Base-by-base conservation (phyloP, 495 filamentous ascomycete species). In the Corynascus novoguineensis region DNA sequence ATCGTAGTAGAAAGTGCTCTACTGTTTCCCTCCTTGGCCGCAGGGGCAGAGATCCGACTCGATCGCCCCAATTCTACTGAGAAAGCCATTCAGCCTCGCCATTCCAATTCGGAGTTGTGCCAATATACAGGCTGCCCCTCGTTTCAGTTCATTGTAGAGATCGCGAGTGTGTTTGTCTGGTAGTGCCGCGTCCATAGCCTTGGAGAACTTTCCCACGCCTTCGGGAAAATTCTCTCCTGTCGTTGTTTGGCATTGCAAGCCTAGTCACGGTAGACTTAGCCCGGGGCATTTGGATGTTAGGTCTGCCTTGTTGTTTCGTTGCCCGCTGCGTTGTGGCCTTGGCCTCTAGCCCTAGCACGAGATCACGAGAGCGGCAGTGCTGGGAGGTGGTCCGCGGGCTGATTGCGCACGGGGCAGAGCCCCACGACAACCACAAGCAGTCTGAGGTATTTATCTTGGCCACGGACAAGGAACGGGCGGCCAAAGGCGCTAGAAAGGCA, bases 71-170 rank as follows among this genome's bases (percentile, higher is more conserved):
- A 73, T 71, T 42, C 58, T 53, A 50, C 62, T 49, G 35, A 72
- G 60, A 62, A 69, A 72, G 53, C 61, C 59, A 62, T 72, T 73
- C 38, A 72, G 57, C 64, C 64, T 65, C 57, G 67, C 57, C 62
- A 67, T 69, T 59, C 70, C 70, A 5, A 64, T 74, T 51, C 65
- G 55, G 59, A 73, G 61, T 50, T 73, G 65, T 17, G 64, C 68
- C 31, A 64, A 55, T 47, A 71, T 62, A 44, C 59, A 62, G 32
- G 69, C 71, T 60, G 72, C 58, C 22, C 28, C 21, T 48, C 17
- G 45, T n/a, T 48, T 48, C 8, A 71, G 58, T 55, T 38, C 59
- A 59, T 71, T 53, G 41, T 73, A 73, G 24, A 71, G 62, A 22
- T 64, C 54, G 47, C 58, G 54, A 21, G 68, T 71, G 60, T 68